Evolutionary conservation across 345 rosid genomes (phyloP), one percentile per base, ranked within the genome.

Genomic region (Melastoma malabathricum): DNA sequence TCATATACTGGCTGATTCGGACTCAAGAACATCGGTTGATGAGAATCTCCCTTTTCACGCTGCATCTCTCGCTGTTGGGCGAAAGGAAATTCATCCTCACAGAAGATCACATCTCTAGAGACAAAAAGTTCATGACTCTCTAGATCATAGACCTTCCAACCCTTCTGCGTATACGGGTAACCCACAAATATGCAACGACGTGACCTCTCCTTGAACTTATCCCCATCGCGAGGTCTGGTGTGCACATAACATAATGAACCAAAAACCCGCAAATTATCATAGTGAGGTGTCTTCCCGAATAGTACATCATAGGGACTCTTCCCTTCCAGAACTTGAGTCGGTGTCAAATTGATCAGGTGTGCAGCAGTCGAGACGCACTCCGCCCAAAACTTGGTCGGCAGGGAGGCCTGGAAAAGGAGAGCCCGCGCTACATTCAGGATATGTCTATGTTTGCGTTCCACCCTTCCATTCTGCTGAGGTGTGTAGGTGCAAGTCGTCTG

Each of bases 401-500:
- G 39, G 0, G 5, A 41, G 2, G 44, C 34, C 15, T 20, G 56
- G 15, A 38, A 18, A 6, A 15, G 13, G 2, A 60, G 25, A 10
- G n/a, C 34, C 4, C 43, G n/a, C 9, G 43, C 27, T 3, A 47
- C 18, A 3, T 54, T 23, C 18, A 48, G 52, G 29, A 50, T 6
- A 1, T 60, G 63, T 0, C 19, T 0, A 2, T 64, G 66, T 47
- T 66, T 41, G 2, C 46, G 38, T 18, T 60, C 20, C 7, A 18
- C 58, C 15, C 43, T 1, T 2, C 51, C 58, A 45, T 68, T 54
- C 59, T 61, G 43, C 15, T 50, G 54, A 5, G 63, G 58, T 1
- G 49, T 59, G 3, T 16, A 5, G 16, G 53, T 17, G 10, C 48
- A 67, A 15, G 64, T 43, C 12, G 29, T 15, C 12, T 71, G 23